Conservation (phyloP, 371 early-diverging fungal species). For the Globomyces sp. region DNA sequence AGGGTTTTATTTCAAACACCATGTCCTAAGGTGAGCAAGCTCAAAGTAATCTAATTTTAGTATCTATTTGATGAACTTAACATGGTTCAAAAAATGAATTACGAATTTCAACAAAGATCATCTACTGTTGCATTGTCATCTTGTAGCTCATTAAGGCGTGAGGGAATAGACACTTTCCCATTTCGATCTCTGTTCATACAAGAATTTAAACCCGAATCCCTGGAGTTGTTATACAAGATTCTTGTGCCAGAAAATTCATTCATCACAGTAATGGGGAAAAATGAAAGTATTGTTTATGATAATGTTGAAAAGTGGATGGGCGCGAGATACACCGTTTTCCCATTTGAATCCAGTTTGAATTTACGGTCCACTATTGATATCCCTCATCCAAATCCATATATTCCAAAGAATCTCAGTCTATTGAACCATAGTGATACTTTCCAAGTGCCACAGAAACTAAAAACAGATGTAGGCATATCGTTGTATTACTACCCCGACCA, state of each 20-base stretch:
- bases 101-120: constrained; percentile 35
- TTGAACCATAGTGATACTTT: background rate
- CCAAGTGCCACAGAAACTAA: background rate
- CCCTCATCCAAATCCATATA: constrained; percentile 30
- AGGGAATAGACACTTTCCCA: constrained; percentile 35
- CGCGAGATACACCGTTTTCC: constrained; percentile 25
- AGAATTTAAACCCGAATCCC: constrained; percentile 19
- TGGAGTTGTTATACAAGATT: constrained; percentile 12
- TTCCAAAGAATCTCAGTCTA: constrained; percentile 28
- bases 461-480: constrained; percentile 5
- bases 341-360: background rate
- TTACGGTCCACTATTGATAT: constrained; percentile 8
- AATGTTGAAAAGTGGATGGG: constrained; percentile 40
- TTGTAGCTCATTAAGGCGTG: constrained; percentile 26
- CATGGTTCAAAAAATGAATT: constrained; percentile 24
- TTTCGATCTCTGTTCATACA: constrained; percentile 21
- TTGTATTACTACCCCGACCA: constrained; percentile 27
- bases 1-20: too few species aligned
- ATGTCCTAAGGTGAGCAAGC: background rate
- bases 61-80: constrained; percentile 34
- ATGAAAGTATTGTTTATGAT: constrained; percentile 13
- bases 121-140: constrained; percentile 21
- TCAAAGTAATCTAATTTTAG: constrained; percentile 7
- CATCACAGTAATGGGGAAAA: constrained; percentile 25
- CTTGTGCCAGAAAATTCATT: constrained; percentile 22